Evolutionary conservation across 2,329 filamentous ascomycete genomes (phyloP).

Genomic region (Lanzia echinophila): DNA sequence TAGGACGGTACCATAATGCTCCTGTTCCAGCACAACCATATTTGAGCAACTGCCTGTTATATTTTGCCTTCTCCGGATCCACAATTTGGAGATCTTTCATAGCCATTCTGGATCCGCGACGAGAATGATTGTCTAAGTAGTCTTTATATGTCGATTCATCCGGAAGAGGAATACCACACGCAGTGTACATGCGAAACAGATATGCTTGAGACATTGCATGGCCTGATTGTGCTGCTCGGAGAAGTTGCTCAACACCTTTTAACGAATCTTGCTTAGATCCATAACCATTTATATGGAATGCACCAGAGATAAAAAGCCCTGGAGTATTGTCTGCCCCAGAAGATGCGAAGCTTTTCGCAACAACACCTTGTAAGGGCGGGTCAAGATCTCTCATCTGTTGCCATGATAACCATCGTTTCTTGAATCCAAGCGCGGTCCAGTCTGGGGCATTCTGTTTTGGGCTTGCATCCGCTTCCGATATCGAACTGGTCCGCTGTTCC

Average conservation of each 20-base stretch:
- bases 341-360: not conserved
- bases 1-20: not conserved
- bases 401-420: not conserved
- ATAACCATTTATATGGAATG: not conserved
- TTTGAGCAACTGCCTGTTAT: not conserved
- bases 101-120: not conserved
- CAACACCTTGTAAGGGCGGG: not conserved
- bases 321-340: not conserved
- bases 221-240: not conserved
- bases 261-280: not conserved
- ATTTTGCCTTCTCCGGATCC: not conserved
- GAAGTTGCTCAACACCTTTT: not conserved
- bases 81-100: not conserved
- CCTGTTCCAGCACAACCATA: constrained; percentile 1
- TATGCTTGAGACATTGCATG: constrained; percentile 1
- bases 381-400: constrained; percentile 1
- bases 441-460: not conserved
- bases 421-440: not conserved
- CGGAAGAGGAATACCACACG: not conserved
- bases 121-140: not conserved
- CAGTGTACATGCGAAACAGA: not conserved
- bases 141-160: too few species aligned
- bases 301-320: not conserved
- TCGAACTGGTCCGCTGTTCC: not conserved
- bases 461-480: not conserved